Evolutionary conservation across 2,329 filamentous ascomycete species (phyloP).

Genomic region (Thelonectria olida): DNA sequence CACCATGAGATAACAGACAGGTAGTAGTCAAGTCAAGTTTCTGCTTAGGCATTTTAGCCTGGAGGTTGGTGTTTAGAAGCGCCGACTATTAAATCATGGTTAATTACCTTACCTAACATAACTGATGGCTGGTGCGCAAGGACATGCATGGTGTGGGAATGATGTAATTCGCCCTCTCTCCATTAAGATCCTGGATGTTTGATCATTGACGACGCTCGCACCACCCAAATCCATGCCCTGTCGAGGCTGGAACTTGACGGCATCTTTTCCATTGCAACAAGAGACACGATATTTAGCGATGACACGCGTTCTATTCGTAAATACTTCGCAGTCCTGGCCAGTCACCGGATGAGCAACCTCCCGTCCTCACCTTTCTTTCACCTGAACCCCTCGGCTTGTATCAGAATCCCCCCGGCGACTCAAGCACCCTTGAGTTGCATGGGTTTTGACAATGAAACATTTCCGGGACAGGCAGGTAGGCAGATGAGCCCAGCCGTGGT

Average conservation of each 20-base stretch:
- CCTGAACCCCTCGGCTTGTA: constrained; percentile 14
- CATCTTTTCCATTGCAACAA: no score
- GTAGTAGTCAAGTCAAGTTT: not conserved
- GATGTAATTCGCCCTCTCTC: constrained; percentile 4
- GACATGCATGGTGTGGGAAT: constrained; percentile 3
- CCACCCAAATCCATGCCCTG: not conserved
- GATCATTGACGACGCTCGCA: constrained; percentile 1
- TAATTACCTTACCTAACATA: not conserved
- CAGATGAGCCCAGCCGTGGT: no score
- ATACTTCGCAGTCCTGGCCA: not conserved
- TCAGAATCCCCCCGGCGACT: constrained; percentile 9
- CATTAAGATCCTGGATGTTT: not conserved
- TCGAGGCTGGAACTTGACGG: not conserved
- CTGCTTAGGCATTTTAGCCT: no score
- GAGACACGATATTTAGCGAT: no score
- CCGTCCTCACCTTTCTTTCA: not conserved
- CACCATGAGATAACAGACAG: not conserved
- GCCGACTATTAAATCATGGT: not conserved
- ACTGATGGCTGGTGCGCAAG: constrained; percentile 1
- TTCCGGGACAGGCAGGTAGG: not conserved
- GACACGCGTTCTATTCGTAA: constrained; percentile 5
- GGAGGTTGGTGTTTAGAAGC: constrained; percentile 5
- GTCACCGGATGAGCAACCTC: not conserved
- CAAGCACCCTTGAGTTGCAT: not conserved
- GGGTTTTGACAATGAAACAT: not conserved